These are phyloP conservation scores for Plenodomus biglobosus DNA, from an alignment of 2,329 filamentous ascomycete genomes.

Conservation along the genomic window DNA sequence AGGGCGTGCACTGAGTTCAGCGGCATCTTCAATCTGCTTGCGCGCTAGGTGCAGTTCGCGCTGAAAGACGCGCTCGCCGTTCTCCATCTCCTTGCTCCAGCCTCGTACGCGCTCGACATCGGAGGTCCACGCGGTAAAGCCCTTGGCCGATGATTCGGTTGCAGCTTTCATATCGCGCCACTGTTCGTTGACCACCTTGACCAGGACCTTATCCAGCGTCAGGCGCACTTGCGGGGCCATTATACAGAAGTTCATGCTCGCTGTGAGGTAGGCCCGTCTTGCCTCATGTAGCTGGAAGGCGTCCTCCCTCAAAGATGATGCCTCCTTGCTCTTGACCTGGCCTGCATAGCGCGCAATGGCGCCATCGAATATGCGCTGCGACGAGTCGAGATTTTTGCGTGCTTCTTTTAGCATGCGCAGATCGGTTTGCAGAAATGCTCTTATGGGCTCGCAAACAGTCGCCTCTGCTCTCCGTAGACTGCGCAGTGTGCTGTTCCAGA, in stretches of 20 bases:
- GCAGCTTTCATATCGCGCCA: slow-evolving; percentile 82
- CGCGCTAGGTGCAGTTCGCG: slow-evolving; percentile 77
- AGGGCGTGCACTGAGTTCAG: slow-evolving; percentile 70
- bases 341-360: slow-evolving; percentile 78
- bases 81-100: slow-evolving; percentile 94
- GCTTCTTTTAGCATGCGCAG: slow-evolving; percentile 84
- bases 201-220: slow-evolving; percentile 81
- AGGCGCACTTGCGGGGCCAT: slow-evolving; percentile 82
- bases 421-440: slow-evolving; percentile 74
- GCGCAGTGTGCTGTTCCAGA: slow-evolving; percentile 75
- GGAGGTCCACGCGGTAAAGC: slow-evolving; percentile 66
- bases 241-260: slow-evolving; percentile 90
- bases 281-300: slow-evolving; percentile 95
- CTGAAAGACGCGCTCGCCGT: slow-evolving; percentile 79
- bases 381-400: slow-evolving; percentile 70
- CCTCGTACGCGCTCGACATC: slow-evolving; percentile 92
- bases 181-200: slow-evolving; percentile 80
- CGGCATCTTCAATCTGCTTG: slow-evolving; percentile 77
- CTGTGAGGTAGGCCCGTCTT: slow-evolving; percentile 84
- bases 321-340: slow-evolving; percentile 91
- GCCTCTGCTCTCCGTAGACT: slow-evolving; percentile 77
- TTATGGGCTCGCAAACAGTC: slow-evolving; percentile 78
- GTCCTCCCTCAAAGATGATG: slow-evolving; percentile 87
- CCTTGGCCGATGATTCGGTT: slow-evolving; percentile 63
- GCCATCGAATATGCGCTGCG: slow-evolving; percentile 82